Conservation (phyloP, 2,329 filamentous ascomycete genomes). For the Claviceps monticola region DNA sequence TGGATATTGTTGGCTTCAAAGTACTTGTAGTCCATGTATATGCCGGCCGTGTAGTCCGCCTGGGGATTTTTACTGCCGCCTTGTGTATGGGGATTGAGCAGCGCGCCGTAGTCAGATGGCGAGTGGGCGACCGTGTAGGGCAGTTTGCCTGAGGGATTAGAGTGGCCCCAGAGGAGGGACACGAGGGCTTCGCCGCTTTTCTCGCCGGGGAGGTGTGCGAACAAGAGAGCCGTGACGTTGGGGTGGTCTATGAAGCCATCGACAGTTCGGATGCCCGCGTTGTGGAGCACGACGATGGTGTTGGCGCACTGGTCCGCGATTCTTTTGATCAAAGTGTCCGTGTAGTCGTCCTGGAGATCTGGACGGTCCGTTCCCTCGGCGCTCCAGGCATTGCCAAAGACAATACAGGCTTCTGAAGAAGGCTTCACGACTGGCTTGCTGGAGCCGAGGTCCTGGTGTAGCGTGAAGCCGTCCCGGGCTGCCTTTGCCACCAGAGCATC, state of each 20-base stretch:
- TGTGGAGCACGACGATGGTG: conserved; percentile 51
- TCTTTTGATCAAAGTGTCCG: conserved; percentile 40
- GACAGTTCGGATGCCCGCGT: conserved; percentile 39
- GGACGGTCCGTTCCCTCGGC: conserved; percentile 56
- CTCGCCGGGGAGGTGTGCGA: conserved; percentile 51
- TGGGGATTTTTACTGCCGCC: conserved; percentile 39
- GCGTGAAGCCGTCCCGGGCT: conserved; percentile 37
- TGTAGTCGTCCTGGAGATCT: conserved; percentile 50
- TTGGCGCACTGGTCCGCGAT: conserved; percentile 45
- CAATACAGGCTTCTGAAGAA: conserved; percentile 48
- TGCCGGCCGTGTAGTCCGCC: conserved; percentile 36
- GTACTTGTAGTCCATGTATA: conserved; percentile 40
- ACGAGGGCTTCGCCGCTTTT: conserved; percentile 43
- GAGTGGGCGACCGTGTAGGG: conserved; percentile 48
- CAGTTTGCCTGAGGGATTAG: conserved; percentile 42
- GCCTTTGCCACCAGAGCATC: conserved; percentile 39
- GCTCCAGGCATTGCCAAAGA: conserved; percentile 53
- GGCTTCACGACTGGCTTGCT: conserved; percentile 32
- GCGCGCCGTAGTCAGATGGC: conserved; percentile 38
- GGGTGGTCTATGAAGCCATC: conserved; percentile 48
- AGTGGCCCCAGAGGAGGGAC: conserved; percentile 41
- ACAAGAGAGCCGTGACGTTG: conserved; percentile 50
- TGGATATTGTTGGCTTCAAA: conserved; percentile 35
- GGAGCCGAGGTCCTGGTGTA: conserved; percentile 45
- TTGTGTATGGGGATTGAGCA: conserved; percentile 25